Evolutionary conservation across 179 eudicot genomes (phyloP), one percentile per base, ranked within the genome.

Genomic region (Sideroxylon spinosum): DNA sequence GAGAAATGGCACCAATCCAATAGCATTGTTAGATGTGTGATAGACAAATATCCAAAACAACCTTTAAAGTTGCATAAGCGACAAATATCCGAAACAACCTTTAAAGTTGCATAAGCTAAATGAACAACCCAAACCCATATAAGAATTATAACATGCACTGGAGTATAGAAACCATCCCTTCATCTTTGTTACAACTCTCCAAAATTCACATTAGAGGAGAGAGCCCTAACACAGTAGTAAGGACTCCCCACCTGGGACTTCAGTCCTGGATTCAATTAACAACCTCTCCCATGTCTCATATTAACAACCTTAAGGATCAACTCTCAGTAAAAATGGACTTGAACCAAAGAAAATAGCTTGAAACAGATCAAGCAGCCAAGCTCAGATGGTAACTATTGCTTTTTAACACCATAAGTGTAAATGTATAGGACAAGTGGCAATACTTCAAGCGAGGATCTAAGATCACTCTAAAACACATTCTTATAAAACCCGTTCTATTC

Each of bases 1-100:
- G 91, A 77, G 50, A 82, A 77, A 32, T 19, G 59, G 16, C 5
- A 48, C 56, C 44, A 19, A 64, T 71, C 76, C 75, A 72, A 37
- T 44, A 59, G 67, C 68, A 56, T 2, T 22, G 29, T 82, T 75
- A 50, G 64, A 25, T 70, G 11, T 49, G 25, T 8, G 7, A 48
- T 53, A 81, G 79, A 78, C 0, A 16, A 20, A 57, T 14, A 61
- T 64, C 68, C 74, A 56, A 28, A 11, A 19, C 72, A 48, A 56
- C 23, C 65, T 44, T 67, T 73, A 11, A 23, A 68, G 73, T 16
- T 50, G 74, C 29, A 66, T 59, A 48, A 76, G 32, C 2, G 79
- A 78, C 0, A 14, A 20, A 56, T 13, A 60, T 63, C 68, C 73
- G 44, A 26, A 10, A 17, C 71, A 46, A 56, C 28, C 64, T 37